phyloP scores from a whole-genome alignment of 2,329 filamentous ascomycete species.

The Penicillium sp. region DNA sequence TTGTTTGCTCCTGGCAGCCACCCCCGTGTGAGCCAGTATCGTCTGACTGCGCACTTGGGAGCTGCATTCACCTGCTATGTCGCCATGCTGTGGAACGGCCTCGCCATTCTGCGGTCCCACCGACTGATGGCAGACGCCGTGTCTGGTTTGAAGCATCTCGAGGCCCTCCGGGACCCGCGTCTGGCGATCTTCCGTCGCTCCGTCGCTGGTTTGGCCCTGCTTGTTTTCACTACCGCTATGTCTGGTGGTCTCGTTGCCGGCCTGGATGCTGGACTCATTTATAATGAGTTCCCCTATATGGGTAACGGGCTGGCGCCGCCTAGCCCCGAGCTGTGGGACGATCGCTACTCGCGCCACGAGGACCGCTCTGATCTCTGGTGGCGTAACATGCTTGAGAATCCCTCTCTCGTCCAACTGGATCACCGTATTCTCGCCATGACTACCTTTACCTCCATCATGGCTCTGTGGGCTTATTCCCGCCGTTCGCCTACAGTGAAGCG shows the following conservation, averaged over 20 bases:
- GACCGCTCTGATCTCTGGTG: conserved; percentile 86
- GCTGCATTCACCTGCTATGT: conserved; percentile 91
- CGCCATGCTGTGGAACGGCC: conserved; percentile 88
- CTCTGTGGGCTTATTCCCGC: conserved; percentile 76
- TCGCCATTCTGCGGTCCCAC: conserved; percentile 76
- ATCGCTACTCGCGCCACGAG: conserved; percentile 75
- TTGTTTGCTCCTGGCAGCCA: conserved; percentile 87
- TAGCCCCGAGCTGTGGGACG: conserved; percentile 74
- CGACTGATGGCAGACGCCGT: conserved; percentile 66
- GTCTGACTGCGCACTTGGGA: conserved; percentile 81
- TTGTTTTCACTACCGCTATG: conserved; percentile 88
- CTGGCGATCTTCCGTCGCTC: conserved; percentile 71
- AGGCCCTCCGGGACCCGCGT: conserved; percentile 62
- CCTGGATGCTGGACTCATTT: conserved; percentile 93
- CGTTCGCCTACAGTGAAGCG: conserved; percentile 63
- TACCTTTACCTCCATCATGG: conserved; percentile 77
- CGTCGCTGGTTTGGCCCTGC: conserved; percentile 65
- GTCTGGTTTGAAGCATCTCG: conserved; percentile 59
- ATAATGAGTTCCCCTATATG: conserved; percentile 98
- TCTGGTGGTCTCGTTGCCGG: conserved; percentile 92
- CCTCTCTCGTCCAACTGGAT: conserved; percentile 89
- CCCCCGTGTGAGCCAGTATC: conserved; percentile 91
- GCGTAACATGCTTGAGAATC: conserved; percentile 98
- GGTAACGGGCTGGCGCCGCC: conserved; percentile 79
- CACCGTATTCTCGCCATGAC: conserved; percentile 89